Base-by-base conservation (phyloP, 169 alveolate species). In the Neospora caninum region DNA sequence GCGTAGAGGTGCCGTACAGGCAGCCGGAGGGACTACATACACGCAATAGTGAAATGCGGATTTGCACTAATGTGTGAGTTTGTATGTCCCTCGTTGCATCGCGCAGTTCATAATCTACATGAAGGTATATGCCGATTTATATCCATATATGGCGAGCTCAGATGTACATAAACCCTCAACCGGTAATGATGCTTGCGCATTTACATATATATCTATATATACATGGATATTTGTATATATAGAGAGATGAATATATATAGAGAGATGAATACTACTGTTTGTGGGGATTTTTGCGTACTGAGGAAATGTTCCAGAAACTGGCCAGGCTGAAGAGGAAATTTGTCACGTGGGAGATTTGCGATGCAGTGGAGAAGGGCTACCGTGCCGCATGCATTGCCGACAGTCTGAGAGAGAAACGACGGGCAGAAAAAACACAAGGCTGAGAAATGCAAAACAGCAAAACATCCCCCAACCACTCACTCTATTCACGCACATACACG, bases 361-460 rank as follows among this genome's bases (percentile, higher is more conserved):
- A 67, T 31, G 69, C 94, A 91, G 84, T 91, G 94, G 64, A 91
- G 91, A 67, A 91, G 91, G 34, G 94, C 91, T 41, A 91, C 84
- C 0, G 94, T 91, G 43, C 89, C 94, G 84, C 94, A 91, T 49
- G 94, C 91, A 42, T 91, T 91, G 18, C 83, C 88, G 43, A 91
- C 84, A 36, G 94, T 91, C 94, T 91, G 64, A n/a, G 22, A 13
- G 34, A n/a, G 43, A 20, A 58, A 64, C 42, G 67, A 69, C 6
- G 38, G 39, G 29, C 84, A 73, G 84, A 73, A n/a, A n/a, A 73
- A 22, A 34, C 13, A 16, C 39, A 16, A 10, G 10, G 42, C 84
- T 20, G 84, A 73, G 39, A n/a, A 73, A 10, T 25, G 73, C 73
- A 58, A 20, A 58, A 25, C 73, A 29, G n/a, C n/a, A 64, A 64